Evolutionary conservation across 2,329 filamentous ascomycete genomes (phyloP), one percentile per base, ranked within the genome.

Genomic region (Escovopsis sp.): DNA sequence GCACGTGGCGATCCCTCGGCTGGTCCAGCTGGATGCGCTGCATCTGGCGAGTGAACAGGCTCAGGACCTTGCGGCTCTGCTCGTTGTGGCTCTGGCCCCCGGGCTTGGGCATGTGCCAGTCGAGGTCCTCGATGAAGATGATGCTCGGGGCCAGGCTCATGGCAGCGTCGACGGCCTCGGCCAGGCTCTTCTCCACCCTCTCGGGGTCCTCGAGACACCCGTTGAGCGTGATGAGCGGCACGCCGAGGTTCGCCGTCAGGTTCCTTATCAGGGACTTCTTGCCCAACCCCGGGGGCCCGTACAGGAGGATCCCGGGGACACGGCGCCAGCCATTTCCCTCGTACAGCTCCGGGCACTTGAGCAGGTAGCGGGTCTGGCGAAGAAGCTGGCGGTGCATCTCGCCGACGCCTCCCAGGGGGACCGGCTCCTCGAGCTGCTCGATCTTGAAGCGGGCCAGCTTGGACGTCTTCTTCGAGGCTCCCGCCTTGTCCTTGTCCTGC

Each of bases 81-180:
- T 94, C 86, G 54, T 82, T 80, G 54, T 91, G 83, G 1, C 82
- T 78, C 43, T 77, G 84, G 48, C 94, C 85, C 28, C 83, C 72
- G 3, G 54, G 50, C 59, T 93, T 94, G 0, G 87, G 85, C 53
- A 96, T 91, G 4, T 82, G 81, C 44, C 51, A 49, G 59, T 98
- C 88, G 41, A 96, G 85, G 51, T 94, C 82, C 51, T 94, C 87
- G 44, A 96, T 83, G 55, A 95, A 93, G 4, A 98, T 72, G 5
- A 98, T 69, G 54, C 86, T 94, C 0, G 91, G 91, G 0, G 89
- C 88, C 33, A 88, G 72, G 43, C 77, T 74, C 57, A 85, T 85
- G 0, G 91, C 91, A 55, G 91, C 85, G 11, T 96, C 88, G 2
- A 67, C 49, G 2, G 61, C 63, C 19, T 68, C 65, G 3, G 53